These are phyloP conservation scores for Phytopythium montanum DNA, from an alignment of 352 stramenopile species.

Conservation along the genomic window DNA sequence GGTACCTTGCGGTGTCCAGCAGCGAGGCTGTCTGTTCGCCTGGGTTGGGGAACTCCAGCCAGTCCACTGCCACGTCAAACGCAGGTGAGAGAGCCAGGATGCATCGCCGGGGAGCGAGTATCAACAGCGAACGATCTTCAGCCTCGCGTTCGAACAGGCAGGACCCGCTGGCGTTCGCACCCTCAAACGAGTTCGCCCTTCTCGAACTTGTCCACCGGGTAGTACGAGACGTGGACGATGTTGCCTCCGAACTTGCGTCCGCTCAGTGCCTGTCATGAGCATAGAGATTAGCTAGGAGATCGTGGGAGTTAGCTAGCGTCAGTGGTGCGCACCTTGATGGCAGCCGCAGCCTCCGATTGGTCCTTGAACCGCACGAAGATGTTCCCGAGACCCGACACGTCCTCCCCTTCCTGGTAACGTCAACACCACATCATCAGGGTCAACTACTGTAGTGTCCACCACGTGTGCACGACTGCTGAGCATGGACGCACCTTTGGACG, in stretches of 20 bases:
- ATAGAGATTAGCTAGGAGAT: background rate
- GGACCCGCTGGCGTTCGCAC: background rate
- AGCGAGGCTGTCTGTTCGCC: background rate
- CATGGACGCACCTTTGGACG: conserved; percentile 59
- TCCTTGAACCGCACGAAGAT: conserved; percentile 81
- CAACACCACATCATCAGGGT: background rate
- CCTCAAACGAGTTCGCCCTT: conserved; percentile 56
- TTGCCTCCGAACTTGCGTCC: conserved; percentile 87
- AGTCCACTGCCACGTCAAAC: conserved; percentile 8
- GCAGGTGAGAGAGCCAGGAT: conserved; percentile 3
- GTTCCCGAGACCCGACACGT: conserved; percentile 60
- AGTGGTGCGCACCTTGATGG: conserved; percentile 55
- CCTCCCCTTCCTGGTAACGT: conserved; percentile 43
- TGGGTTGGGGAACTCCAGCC: background rate
- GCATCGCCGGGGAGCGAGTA: background rate
- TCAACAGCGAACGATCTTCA: conserved; percentile 2
- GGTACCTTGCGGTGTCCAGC: conserved; percentile 10
- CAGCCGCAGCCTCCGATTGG: conserved; percentile 45
- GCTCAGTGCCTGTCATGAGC: conserved; percentile 53
- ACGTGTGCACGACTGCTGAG: background rate
- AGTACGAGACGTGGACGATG: conserved; percentile 82
- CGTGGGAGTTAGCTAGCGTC: background rate
- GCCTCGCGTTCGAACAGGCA: background rate
- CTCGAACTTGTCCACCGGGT: conserved; percentile 69
- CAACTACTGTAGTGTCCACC: background rate